Percentiles rank a stretch among this genome's conserved stretches.
Conservation (phyloP, 306 rosid genomes). For the Ormosia semicastrata region DNA sequence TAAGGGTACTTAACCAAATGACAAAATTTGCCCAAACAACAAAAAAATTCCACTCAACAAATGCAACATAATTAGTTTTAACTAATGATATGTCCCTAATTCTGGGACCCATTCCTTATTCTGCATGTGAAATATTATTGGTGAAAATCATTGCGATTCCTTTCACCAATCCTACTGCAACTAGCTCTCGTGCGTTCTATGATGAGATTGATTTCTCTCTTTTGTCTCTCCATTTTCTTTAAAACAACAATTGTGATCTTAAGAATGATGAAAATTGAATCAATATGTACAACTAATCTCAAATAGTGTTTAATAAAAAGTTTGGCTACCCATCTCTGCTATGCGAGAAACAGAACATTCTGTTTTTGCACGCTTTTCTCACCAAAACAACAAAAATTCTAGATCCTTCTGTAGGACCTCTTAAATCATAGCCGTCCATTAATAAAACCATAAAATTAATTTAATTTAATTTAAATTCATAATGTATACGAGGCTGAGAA, state of each 20-base stretch:
- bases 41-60: not conserved
- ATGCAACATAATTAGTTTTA: not conserved
- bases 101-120: constrained; percentile 27
- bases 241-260: not conserved
- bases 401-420: constrained; percentile 30
- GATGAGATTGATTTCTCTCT: not conserved
- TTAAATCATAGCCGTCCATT: constrained; percentile 31
- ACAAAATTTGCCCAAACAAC: not conserved
- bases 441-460: not conserved
- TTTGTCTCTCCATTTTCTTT: constrained; percentile 4
- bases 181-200: not conserved
- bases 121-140: constrained; percentile 30
- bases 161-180: not conserved
- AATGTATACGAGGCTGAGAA: no score
- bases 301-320: not conserved
- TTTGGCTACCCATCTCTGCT: not conserved
- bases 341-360: not conserved
- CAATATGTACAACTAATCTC: no score
- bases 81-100: not conserved
- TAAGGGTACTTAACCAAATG: not conserved
- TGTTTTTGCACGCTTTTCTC: not conserved
- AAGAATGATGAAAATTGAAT: not conserved
- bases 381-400: not conserved
- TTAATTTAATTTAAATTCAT: not conserved
- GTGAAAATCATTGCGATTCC: constrained; percentile 25